Evolutionary conservation across 768 basidiomycete species (phyloP).

Genomic region (Phlegmacium glaucopus): DNA sequence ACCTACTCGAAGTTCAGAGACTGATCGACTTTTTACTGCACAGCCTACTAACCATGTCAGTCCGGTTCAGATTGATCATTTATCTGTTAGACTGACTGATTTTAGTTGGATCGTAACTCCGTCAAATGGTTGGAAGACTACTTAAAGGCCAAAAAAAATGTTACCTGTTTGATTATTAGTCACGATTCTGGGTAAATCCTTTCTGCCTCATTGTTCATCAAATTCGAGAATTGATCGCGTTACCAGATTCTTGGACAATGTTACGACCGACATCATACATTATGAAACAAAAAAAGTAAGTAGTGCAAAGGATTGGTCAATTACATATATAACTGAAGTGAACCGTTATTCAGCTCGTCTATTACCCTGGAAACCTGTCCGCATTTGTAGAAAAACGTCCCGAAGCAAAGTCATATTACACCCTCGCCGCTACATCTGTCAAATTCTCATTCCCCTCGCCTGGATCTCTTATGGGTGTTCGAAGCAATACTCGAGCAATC

Average conservation of each 20-base stretch:
- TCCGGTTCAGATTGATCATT: conserved; percentile 16
- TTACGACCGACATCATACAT: conserved; percentile 96
- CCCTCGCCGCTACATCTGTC: conserved; percentile 87
- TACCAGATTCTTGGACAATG: conserved; percentile 84
- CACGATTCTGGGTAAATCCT: conserved; percentile 88
- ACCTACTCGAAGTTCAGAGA: conserved; percentile 1
- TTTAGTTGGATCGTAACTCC: conserved; percentile 74
- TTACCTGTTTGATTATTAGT: conserved; percentile 92
- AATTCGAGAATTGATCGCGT: not conserved
- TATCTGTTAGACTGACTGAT: not conserved
- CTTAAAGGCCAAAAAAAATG: conserved; percentile 72
- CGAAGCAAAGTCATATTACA: conserved; percentile 95
- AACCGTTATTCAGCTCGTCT: conserved; percentile 60
- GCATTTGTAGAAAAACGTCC: conserved; percentile 87
- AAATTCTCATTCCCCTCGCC: conserved; percentile 96
- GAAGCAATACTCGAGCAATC: conserved; percentile 94
- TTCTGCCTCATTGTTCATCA: not conserved
- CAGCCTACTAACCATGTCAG: conserved; percentile 90
- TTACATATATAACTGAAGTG: conserved; percentile 6
- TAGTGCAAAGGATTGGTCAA: conserved; percentile 8
- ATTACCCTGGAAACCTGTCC: conserved; percentile 91
- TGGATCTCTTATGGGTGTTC: conserved; percentile 94
- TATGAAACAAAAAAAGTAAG: conserved; percentile 89
- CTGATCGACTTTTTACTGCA: conserved; percentile 13
- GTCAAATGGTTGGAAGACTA: conserved; percentile 93